These are phyloP conservation scores for Trametes elegans DNA, from an alignment of 768 basidiomycete species.

Conservation along the genomic window DNA sequence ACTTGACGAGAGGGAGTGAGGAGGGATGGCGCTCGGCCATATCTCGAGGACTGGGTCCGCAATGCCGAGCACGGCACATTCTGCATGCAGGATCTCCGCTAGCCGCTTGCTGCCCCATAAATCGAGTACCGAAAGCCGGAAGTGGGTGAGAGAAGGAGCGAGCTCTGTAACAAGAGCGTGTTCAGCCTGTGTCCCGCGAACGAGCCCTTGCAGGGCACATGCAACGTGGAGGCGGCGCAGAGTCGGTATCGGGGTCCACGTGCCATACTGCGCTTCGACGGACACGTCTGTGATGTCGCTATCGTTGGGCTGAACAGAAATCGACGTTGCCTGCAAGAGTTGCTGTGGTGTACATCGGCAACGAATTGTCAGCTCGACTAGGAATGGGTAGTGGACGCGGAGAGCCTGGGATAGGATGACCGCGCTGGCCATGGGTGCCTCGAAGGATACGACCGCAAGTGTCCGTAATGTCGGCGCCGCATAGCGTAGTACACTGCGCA, in stretches of 20 bases:
- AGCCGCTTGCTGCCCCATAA: constrained; percentile 22
- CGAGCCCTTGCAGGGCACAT: constrained; percentile 19
- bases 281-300: background rate
- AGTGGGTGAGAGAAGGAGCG: constrained; percentile 14
- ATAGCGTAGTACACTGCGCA: constrained; percentile 11
- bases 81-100: constrained; percentile 22
- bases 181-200: constrained; percentile 13
- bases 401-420: constrained; percentile 9
- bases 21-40: background rate
- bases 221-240: constrained; percentile 23
- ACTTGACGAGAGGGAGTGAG: background rate
- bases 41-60: constrained; percentile 10
- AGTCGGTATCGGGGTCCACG: constrained; percentile 3
- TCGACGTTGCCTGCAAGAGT: background rate
- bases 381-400: constrained; percentile 11
- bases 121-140: constrained; percentile 23
- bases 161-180: constrained; percentile 13
- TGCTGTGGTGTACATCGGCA: constrained; percentile 19
- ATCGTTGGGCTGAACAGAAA: background rate
- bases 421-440: constrained; percentile 14
- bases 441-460: constrained; percentile 13
- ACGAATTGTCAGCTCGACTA: constrained; percentile 23
- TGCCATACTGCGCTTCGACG: background rate
- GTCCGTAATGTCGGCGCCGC: constrained; percentile 19
- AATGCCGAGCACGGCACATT: constrained; percentile 18